A percentile compares a stretch with the other conserved stretches of the same genome.
Conservation (phyloP, 768 basidiomycete genomes). For the Tulasnella calospora region DNA sequence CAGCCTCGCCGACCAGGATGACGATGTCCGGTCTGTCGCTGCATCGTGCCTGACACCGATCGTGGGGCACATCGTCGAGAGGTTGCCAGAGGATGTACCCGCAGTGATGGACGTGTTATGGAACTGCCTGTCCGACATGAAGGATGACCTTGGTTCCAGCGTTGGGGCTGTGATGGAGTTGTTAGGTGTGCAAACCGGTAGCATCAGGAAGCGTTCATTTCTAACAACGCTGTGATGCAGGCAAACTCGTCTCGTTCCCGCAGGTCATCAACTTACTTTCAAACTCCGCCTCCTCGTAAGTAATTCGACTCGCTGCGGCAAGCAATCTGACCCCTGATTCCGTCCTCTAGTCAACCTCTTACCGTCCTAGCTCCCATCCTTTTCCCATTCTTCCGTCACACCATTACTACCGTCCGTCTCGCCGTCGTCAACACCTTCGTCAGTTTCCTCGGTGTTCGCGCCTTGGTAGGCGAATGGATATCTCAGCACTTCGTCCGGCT, state of each 20-base stretch:
- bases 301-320: slow-evolving; percentile 28
- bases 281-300: slow-evolving; percentile 65
- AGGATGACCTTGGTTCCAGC: slow-evolving; percentile 94
- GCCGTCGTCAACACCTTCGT: slow-evolving; percentile 86
- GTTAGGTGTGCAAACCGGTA: slow-evolving; percentile 51
- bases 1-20: slow-evolving; percentile 84
- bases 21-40: slow-evolving; percentile 93
- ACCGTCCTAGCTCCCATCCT: slow-evolving; percentile 77
- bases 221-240: slow-evolving; percentile 34
- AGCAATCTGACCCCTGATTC: slow-evolving; percentile 19
- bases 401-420: slow-evolving; percentile 86
- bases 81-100: slow-evolving; percentile 65
- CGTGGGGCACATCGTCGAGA: slow-evolving; percentile 70
- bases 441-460: slow-evolving; percentile 74
- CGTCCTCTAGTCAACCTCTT: slow-evolving; percentile 59
- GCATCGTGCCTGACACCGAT: slow-evolving; percentile 88
- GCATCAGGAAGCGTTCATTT: not conserved
- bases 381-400: slow-evolving; percentile 96
- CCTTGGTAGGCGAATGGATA: slow-evolving; percentile 78
- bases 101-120: slow-evolving; percentile 80
- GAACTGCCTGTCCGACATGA: slow-evolving; percentile 86
- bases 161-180: slow-evolving; percentile 97
- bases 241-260: slow-evolving; percentile 73
- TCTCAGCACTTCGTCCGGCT: slow-evolving; percentile 68
- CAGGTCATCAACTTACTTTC: slow-evolving; percentile 73